Base-by-base conservation (phyloP, 106 monocot genomes). In the Apostasia ramifera region DNA sequence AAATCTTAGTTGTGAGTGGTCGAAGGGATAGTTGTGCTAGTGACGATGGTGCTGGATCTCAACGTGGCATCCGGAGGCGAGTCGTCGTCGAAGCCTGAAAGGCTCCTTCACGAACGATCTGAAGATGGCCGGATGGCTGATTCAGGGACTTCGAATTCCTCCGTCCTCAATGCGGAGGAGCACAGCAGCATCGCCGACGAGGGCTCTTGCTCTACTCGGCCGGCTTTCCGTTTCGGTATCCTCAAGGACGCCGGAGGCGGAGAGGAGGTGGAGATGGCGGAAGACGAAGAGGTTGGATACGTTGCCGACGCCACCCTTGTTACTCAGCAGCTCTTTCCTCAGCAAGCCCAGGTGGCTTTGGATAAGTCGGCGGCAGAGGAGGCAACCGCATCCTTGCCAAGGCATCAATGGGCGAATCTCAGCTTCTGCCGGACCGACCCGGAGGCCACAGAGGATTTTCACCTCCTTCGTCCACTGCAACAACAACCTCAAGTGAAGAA, bases 91-190 rank as follows among this genome's bases (percentile, higher is more conserved):
- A 55, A 13, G 7, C 44, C 47, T 40, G 70, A 44, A 61, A 50
- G 12, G 10, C 61, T 67, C 2, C 8, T 49, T 45, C 38, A 63
- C 40, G 61, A 71, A 59, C 26, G 43, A 13, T 48, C 66, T 58
- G 59, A 48, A 1, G 57, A 53, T 12, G 65, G 66, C 40, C 40
- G 47, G 67, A 69, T 44, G 51, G 69, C 51, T 1, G 82, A 88
- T 53, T 97, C 95, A 47, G 84, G 81, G 12, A 81, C 84, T 10
- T 89, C 92, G 12, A 77, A 79, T 59, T 97, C 95, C 3, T 91
- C 92, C n/a, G 74, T 92, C 4, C 80, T 88, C 57, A 91, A 85
- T 75, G 84, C 76, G 1, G 92, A 93, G 61, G 79, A 70, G 7
- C 73, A 78, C 59, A 70, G 46, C 3, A 64, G 57, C 62, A 68